Conservation (phyloP, 768 basidiomycete species). For the Scleroderma citrinum region DNA sequence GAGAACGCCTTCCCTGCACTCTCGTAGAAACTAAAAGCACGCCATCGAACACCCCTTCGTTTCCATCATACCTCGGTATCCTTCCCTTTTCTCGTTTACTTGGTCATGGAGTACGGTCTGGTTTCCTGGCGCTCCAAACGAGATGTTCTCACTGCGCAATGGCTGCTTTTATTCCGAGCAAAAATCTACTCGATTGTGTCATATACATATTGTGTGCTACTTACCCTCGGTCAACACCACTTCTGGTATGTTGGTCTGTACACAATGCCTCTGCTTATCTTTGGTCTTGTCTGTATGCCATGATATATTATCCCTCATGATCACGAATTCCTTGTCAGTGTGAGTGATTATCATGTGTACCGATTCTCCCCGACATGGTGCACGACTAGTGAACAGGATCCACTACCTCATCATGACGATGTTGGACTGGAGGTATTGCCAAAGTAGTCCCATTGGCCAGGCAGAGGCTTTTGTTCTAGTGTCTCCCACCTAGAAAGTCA, state of each 20-base stretch:
- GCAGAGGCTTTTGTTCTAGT: constrained; percentile 71
- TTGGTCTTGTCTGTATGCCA: not conserved
- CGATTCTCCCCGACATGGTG: not conserved
- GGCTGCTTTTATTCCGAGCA: not conserved
- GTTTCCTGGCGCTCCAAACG: constrained; percentile 1
- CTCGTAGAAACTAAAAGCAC: constrained; percentile 32
- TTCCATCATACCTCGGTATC: not conserved
- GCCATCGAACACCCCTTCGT: constrained; percentile 4
- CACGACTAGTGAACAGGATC: not conserved
- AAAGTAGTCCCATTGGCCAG: constrained; percentile 86
- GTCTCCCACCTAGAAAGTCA: constrained; percentile 70
- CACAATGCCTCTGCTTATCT: not conserved
- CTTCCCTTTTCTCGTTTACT: not conserved
- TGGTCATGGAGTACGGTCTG: not conserved
- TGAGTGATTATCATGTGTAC: not conserved
- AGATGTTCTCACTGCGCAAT: not conserved
- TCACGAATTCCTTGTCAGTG: not conserved
- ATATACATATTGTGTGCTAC: constrained; percentile 1
- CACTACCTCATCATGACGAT: constrained; percentile 16
- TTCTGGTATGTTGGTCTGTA: not conserved
- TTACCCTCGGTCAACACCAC: not conserved
- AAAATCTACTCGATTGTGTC: not conserved
- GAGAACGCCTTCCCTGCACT: constrained; percentile 87
- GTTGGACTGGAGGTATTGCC: constrained; percentile 45
- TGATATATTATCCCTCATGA: constrained; percentile 1